These are phyloP conservation scores for Lasiodiplodia gonubiensis DNA, from an alignment of 2,329 filamentous ascomycete genomes.

Conservation along the genomic window DNA sequence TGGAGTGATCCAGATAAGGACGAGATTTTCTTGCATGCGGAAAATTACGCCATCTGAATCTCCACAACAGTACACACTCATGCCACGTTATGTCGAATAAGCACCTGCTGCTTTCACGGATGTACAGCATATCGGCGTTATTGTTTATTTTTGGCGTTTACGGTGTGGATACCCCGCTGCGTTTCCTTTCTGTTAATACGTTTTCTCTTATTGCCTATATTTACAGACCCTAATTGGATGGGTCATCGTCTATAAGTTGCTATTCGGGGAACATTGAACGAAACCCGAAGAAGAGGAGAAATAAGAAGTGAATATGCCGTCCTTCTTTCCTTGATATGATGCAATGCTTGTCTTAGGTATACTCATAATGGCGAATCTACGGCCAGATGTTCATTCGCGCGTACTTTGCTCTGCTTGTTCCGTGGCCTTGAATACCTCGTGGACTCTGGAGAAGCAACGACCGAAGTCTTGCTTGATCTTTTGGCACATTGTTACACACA, in stretches of 20 bases:
- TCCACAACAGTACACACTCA: neutral
- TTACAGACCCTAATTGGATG: neutral
- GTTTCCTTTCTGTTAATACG: neutral
- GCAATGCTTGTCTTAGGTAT: neutral
- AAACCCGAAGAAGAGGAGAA: neutral
- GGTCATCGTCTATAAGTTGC: neutral
- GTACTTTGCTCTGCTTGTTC: neutral
- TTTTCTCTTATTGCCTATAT: neutral
- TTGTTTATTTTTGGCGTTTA: neutral
- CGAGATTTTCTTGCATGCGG: conserved; percentile 92
- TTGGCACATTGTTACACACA: neutral
- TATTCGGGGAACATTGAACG: neutral
- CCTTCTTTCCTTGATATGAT: neutral
- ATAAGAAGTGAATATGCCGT: neutral
- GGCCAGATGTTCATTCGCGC: neutral
- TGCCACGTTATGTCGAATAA: neutral
- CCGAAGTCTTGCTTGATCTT: neutral
- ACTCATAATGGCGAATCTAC: neutral
- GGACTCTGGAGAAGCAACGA: neutral
- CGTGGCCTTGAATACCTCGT: neutral
- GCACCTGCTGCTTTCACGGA: neutral
- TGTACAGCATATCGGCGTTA: conserved; percentile 7
- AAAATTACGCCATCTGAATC: conserved; percentile 84
- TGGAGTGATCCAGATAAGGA: conserved; percentile 79
- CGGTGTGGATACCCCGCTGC: conserved; percentile 16